These are phyloP conservation scores for Saccharomycopsis sp. DNA, from an alignment of 805 yeast genomes.

Conservation along the genomic window DNA sequence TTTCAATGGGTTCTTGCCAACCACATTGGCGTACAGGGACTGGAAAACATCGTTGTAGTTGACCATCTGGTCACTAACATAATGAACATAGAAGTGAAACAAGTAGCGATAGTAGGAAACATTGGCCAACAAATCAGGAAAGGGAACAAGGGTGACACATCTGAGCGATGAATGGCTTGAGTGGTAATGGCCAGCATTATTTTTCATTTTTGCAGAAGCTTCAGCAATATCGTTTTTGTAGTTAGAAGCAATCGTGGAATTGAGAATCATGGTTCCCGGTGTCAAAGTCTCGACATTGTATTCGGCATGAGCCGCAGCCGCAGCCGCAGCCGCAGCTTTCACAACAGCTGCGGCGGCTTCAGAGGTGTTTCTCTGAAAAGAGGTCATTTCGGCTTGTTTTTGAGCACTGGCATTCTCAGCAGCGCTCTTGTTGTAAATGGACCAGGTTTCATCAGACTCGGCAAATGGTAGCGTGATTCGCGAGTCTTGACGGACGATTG, in stretches of 20 bases:
- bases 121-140: slow-evolving; percentile 54
- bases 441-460: slow-evolving; percentile 17
- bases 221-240: not conserved
- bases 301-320: slow-evolving; percentile 3
- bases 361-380: not conserved
- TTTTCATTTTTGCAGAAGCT: not conserved
- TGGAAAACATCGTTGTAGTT: slow-evolving; percentile 12
- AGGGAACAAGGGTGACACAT: slow-evolving; percentile 28
- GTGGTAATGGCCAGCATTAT: slow-evolving; percentile 3
- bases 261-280: slow-evolving; percentile 6
- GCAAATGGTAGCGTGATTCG: slow-evolving; percentile 12
- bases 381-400: not conserved
- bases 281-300: slow-evolving; percentile 1
- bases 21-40: not conserved
- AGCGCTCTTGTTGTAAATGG: slow-evolving; percentile 3
- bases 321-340: not conserved
- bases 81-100: slow-evolving; percentile 46
- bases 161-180: not conserved
- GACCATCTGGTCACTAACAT: slow-evolving; percentile 7
- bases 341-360: not conserved
- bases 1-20: slow-evolving; percentile 16
- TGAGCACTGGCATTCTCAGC: not conserved
- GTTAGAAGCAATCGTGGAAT: not conserved
- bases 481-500: not conserved
- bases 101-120: slow-evolving; percentile 56